Percentiles rank a stretch among this genome's conserved stretches.
Conservation (phyloP, 2,329 filamentous ascomycete genomes). For the Fusarium annulatum region DNA sequence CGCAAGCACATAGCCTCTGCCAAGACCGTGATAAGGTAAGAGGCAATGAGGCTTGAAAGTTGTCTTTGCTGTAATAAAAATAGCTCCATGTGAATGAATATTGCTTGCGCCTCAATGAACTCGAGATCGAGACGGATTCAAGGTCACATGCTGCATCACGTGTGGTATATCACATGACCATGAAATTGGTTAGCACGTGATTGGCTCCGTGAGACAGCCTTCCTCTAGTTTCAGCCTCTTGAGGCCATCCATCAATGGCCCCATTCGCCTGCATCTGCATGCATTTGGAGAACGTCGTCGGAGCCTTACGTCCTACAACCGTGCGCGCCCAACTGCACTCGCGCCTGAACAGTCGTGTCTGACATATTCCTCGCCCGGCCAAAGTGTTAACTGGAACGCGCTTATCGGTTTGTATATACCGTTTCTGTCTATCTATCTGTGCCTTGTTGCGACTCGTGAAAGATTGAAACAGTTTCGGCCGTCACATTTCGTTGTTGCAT, state of each 20-base stretch:
- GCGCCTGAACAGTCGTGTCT: constrained; percentile 36
- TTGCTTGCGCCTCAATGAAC: not conserved
- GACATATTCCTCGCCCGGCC: constrained; percentile 34
- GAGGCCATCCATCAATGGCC: constrained; percentile 34
- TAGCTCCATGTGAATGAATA: not conserved
- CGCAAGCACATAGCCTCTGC: constrained; percentile 7
- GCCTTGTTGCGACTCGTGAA: constrained; percentile 39
- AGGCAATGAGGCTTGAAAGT: constrained; percentile 5
- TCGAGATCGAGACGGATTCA: fast-evolving
- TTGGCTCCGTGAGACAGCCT: constrained; percentile 26
- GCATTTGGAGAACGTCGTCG: constrained; percentile 38
- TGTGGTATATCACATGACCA: not conserved
- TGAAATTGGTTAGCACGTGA: not conserved
- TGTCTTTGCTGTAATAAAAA: constrained; percentile 7
- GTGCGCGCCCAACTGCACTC: constrained; percentile 45
- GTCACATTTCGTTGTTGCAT: constrained; percentile 35
- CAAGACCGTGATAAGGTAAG: not conserved
- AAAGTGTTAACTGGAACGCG: constrained; percentile 34
- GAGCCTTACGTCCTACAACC: constrained; percentile 43
- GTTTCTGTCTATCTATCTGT: constrained; percentile 42
- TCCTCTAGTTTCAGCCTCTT: constrained; percentile 38
- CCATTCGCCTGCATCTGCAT: constrained; percentile 38
- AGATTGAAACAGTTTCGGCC: constrained; percentile 34
- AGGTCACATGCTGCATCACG: not conserved
- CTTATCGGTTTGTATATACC: constrained; percentile 36